These are phyloP conservation scores for Hypoxylon rubiginosum DNA, from an alignment of 2,329 filamentous ascomycete species.

Conservation along the genomic window DNA sequence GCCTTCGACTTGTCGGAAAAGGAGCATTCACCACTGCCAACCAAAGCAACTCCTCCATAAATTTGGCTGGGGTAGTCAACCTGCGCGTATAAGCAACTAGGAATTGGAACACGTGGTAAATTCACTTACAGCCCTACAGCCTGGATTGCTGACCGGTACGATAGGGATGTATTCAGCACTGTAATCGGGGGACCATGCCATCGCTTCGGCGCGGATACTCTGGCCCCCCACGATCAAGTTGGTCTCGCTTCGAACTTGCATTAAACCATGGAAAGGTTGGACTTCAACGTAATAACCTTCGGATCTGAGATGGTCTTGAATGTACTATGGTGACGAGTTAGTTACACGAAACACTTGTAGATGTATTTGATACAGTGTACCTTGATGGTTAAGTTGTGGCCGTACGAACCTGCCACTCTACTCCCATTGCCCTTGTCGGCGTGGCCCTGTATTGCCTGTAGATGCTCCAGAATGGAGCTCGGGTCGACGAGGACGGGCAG, in stretches of 20 bases:
- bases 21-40: conserved; percentile 24
- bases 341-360: background rate
- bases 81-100: conserved; percentile 19
- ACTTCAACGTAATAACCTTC: conserved; percentile 35
- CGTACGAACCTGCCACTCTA: conserved; percentile 25
- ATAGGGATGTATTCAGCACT: conserved; percentile 11
- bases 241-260: conserved; percentile 14
- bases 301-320: conserved; percentile 23
- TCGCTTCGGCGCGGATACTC: conserved; percentile 17
- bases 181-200: conserved; percentile 28
- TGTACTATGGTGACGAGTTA: conserved; percentile 26
- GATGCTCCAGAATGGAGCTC: conserved; percentile 12
- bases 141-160: conserved; percentile 4
- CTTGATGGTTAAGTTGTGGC: conserved; percentile 29
- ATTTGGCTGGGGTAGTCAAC: conserved; percentile 26
- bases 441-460: conserved; percentile 21
- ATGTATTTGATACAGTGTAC: conserved; percentile 1
- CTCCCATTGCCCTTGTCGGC: conserved; percentile 10
- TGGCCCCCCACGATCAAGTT: conserved; percentile 11
- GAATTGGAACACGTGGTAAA: background rate
- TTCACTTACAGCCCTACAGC: conserved; percentile 23
- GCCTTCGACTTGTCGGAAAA: conserved; percentile 32
- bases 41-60: conserved; percentile 18
- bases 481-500: conserved; percentile 26
- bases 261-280: conserved; percentile 19